phyloP scores from a whole-genome alignment of 345 rosid genomes.

The Trapa bicornis region DNA sequence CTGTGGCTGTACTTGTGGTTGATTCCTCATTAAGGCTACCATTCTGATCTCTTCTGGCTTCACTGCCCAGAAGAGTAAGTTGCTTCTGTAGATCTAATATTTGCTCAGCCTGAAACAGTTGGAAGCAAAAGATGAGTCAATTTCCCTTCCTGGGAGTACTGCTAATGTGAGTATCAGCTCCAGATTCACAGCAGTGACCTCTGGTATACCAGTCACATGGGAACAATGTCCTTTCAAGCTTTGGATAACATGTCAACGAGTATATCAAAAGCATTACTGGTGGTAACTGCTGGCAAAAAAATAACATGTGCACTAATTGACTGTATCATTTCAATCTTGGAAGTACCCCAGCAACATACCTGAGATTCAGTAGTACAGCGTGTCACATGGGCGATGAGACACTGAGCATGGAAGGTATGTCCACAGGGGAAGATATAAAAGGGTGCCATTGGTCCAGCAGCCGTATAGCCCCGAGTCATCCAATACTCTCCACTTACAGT shows the following conservation, averaged over 20 bases:
- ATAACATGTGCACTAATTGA: constrained; percentile 1
- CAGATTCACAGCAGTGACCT: neutral
- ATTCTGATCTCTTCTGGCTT: constrained; percentile 49
- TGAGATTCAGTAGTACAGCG: constrained; percentile 43
- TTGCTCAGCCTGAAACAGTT: constrained; percentile 49
- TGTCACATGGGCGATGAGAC: constrained; percentile 75
- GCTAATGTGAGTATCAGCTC: neutral
- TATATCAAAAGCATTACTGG: neutral
- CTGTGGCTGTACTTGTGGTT: constrained; percentile 45
- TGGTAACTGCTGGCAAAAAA: neutral
- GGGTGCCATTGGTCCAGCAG: constrained; percentile 86
- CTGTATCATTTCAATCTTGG: neutral
- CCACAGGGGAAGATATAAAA: constrained; percentile 96
- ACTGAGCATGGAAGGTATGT: constrained; percentile 81
- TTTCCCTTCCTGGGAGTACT: neutral
- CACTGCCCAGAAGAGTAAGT: constrained; percentile 68
- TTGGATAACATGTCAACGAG: neutral
- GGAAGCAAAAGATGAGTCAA: neutral
- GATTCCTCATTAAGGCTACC: constrained; percentile 51
- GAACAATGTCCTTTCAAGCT: neutral
- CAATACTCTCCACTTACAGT: constrained; percentile 50
- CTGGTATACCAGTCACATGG: neutral
- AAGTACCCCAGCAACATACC: constrained; percentile 22
- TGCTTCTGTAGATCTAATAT: constrained; percentile 88
- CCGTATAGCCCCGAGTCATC: constrained; percentile 54